A percentile compares a stretch with the other conserved stretches of the same genome.
Evolutionary conservation across 306 rosid genomes (phyloP).

Genomic region (Trifolium subterraneum): DNA sequence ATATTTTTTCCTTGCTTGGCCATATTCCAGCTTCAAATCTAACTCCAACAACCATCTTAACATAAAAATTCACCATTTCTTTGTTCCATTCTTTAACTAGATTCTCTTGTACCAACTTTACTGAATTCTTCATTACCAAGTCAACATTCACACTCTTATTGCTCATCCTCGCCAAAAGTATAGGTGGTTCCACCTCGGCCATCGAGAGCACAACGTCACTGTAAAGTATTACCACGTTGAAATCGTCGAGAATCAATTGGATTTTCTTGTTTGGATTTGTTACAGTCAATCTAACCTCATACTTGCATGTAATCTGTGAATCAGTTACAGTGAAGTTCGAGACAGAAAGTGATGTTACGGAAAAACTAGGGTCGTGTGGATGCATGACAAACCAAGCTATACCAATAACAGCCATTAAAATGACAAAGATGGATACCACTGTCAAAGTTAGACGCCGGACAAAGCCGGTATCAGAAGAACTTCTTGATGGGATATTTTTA

Average conservation of each 20-base stretch:
- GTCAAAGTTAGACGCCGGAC: background rate
- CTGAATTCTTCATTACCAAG: slow-evolving; percentile 7
- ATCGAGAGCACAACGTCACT: background rate
- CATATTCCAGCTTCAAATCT: slow-evolving; percentile 42
- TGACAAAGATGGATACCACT: slow-evolving; percentile 4
- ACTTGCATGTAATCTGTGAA: slow-evolving; percentile 22
- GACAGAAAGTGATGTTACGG: slow-evolving; percentile 38
- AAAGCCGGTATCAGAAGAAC: background rate
- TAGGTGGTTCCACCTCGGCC: background rate
- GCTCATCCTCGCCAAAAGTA: slow-evolving; percentile 25
- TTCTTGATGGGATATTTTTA: slow-evolving; percentile 11
- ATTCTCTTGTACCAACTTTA: background rate
- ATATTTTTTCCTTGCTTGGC: slow-evolving; percentile 35
- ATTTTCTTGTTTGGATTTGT: slow-evolving; percentile 49
- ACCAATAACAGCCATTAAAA: slow-evolving; percentile 20
- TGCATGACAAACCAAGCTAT: slow-evolving; percentile 47
- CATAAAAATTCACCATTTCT: slow-evolving; percentile 39
- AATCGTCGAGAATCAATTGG: background rate
- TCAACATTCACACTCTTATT: slow-evolving; percentile 35
- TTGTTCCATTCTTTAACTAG: slow-evolving; percentile 38
- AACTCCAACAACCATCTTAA: slow-evolving; percentile 30
- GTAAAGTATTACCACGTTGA: background rate
- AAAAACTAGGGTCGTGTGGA: slow-evolving; percentile 31
- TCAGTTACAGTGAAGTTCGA: slow-evolving; percentile 43
- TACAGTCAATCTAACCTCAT: slow-evolving; percentile 28